Percentiles rank a stretch among this genome's conserved stretches.
These are phyloP conservation scores for Cytospora piceicola DNA, from an alignment of 2,329 filamentous ascomycete species.

Conservation along the genomic window DNA sequence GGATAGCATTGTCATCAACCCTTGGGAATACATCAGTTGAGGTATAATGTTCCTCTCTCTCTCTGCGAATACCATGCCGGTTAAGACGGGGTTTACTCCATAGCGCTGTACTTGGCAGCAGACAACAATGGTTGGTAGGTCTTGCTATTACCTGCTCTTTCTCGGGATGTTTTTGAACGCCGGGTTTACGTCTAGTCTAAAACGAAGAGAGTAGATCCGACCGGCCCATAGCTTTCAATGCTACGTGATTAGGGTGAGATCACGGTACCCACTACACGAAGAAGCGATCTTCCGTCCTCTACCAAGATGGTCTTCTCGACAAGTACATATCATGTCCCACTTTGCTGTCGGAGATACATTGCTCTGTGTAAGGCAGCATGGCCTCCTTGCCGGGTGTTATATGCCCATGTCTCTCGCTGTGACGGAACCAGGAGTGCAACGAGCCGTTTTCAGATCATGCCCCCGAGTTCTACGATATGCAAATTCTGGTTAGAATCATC, in stretches of 20 bases:
- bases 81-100: too few species aligned
- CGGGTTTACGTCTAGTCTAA: neutral
- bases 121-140: too few species aligned
- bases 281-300: neutral
- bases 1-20: too few species aligned
- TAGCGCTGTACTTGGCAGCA: too few species aligned
- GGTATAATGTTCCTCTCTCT: too few species aligned
- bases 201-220: neutral
- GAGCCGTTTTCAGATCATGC: neutral
- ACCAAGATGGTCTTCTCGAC: neutral
- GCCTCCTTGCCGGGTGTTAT: neutral
- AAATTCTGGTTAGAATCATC: too few species aligned
- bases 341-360: neutral
- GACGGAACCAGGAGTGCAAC: neutral
- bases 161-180: neutral
- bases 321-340: neutral
- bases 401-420: neutral
- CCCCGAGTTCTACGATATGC: too few species aligned
- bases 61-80: too few species aligned
- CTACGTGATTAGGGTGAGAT: neutral
- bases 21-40: too few species aligned
- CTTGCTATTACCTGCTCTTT: neutral
- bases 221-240: neutral
- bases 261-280: neutral
- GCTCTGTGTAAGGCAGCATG: neutral